phyloP scores from a whole-genome alignment of 805 yeast species.

The Kodamaea neixiangensis region DNA sequence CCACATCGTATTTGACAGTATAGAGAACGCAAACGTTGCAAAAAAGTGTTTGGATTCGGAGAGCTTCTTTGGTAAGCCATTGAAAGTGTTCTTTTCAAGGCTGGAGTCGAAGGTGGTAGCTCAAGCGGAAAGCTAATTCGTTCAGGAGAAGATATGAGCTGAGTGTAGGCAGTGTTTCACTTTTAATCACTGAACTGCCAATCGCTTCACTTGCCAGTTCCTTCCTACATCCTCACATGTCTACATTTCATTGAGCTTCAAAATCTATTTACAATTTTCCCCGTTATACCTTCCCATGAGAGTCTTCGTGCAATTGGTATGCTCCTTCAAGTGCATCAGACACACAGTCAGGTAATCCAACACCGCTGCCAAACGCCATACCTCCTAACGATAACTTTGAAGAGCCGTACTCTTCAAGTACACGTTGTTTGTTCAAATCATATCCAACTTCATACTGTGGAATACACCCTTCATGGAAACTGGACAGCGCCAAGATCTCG shows the following conservation, averaged over 20 bases:
- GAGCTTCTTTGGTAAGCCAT: slow-evolving; percentile 52
- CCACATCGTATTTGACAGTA: slow-evolving; percentile 53
- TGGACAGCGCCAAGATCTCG: slow-evolving; percentile 35
- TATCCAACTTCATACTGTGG: slow-evolving; percentile 84
- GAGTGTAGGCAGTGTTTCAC: no score
- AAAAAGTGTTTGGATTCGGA: slow-evolving; percentile 47
- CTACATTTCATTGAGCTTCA: no score
- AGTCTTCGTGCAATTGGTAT: not conserved
- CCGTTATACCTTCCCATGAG: no score
- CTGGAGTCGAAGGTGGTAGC: slow-evolving; percentile 28
- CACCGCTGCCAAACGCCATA: slow-evolving; percentile 72
- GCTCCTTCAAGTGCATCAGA: slow-evolving; percentile 64
- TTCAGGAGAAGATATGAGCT: not conserved
- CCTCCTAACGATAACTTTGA: slow-evolving; percentile 64
- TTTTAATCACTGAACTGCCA: no score
- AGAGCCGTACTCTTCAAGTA: slow-evolving; percentile 38
- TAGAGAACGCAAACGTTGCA: slow-evolving; percentile 54
- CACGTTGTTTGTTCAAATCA: slow-evolving; percentile 37
- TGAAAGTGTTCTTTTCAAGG: slow-evolving; percentile 44
- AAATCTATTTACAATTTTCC: no score
- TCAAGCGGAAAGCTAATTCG: no score
- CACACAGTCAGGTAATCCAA: slow-evolving; percentile 90
- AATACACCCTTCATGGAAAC: slow-evolving; percentile 52
- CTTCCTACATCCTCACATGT: no score
- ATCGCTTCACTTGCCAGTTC: no score